Evolutionary conservation across 495 filamentous ascomycete genomes (phyloP).

Genomic region (Astrothelium macrocarpum): DNA sequence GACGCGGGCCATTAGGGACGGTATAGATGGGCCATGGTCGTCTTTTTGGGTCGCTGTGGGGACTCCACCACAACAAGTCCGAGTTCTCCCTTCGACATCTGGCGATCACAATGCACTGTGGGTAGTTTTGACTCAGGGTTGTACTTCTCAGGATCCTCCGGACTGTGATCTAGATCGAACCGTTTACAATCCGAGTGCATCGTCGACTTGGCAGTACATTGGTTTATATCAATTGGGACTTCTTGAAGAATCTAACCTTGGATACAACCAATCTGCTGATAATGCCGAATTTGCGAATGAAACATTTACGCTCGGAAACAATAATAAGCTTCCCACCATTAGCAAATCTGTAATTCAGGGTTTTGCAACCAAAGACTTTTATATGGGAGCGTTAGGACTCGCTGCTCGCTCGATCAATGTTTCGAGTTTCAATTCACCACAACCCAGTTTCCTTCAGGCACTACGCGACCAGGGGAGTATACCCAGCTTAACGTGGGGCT

Average conservation of each 20-base stretch:
- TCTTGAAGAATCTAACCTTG: slow-evolving; percentile 4
- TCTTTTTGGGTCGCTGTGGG: slow-evolving; percentile 31
- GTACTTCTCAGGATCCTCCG: slow-evolving; percentile 19
- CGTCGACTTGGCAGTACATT: slow-evolving; percentile 20
- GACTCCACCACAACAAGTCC: slow-evolving; percentile 29
- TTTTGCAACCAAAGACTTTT: slow-evolving; percentile 25
- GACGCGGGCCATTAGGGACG: background rate
- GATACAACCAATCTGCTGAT: background rate
- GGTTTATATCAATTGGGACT: slow-evolving; percentile 23
- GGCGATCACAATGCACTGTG: slow-evolving; percentile 20
- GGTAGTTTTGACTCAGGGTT: slow-evolving; percentile 30
- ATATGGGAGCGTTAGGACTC: slow-evolving; percentile 26
- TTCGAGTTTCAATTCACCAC: slow-evolving; percentile 14
- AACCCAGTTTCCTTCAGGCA: slow-evolving; percentile 20
- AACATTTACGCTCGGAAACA: slow-evolving; percentile 21
- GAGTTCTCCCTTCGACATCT: slow-evolving; percentile 17
- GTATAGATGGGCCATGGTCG: slow-evolving; percentile 30
- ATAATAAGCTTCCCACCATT: slow-evolving; percentile 14
- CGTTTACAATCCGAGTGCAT: slow-evolving; percentile 22
- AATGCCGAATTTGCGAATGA: slow-evolving; percentile 27
- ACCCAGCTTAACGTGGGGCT: slow-evolving; percentile 23
- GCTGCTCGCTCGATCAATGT: slow-evolving; percentile 21
- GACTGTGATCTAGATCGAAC: slow-evolving; percentile 26
- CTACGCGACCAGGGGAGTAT: slow-evolving; percentile 17
- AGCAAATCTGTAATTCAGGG: slow-evolving; percentile 19